phyloP scores from a whole-genome alignment of 2,329 filamentous ascomycete genomes.

The Alternaria rosae region DNA sequence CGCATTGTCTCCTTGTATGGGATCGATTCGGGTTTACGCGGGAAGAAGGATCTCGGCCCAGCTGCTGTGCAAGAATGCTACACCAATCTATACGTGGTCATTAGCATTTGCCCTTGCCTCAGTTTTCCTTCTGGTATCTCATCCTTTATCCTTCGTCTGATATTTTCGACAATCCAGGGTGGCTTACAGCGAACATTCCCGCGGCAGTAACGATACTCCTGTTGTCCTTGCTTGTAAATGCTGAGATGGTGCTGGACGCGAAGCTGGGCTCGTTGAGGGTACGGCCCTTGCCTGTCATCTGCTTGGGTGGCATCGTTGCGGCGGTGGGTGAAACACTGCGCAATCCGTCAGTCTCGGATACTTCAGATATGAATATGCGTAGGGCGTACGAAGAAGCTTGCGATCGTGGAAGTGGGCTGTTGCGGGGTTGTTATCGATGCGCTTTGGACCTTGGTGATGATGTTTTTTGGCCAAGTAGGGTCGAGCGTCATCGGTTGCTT shows the following conservation, averaged over 20 bases:
- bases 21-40: slow-evolving; percentile 47
- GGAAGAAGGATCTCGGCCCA: slow-evolving; percentile 61
- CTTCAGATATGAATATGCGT: neutral
- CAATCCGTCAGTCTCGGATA: neutral
- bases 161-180: neutral
- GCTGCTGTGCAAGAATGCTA: slow-evolving; percentile 61
- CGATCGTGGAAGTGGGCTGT: slow-evolving; percentile 2
- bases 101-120: slow-evolving; percentile 24
- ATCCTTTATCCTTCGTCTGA: neutral
- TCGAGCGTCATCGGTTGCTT: slow-evolving; percentile 20
- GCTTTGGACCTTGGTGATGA: slow-evolving; percentile 32
- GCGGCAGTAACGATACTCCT: slow-evolving; percentile 57
- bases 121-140: neutral
- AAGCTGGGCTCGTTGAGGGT: slow-evolving; percentile 48
- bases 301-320: slow-evolving; percentile 42
- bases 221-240: slow-evolving; percentile 58
- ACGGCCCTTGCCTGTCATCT: slow-evolving; percentile 36
- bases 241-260: slow-evolving; percentile 49
- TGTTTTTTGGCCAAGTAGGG: slow-evolving; percentile 27
- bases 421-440: slow-evolving; percentile 17
- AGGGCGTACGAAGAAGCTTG: slow-evolving; percentile 10
- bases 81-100: slow-evolving; percentile 52
- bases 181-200: slow-evolving; percentile 60
- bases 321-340: neutral
- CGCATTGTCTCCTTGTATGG: neutral